phyloP scores from a whole-genome alignment of 2,329 filamentous ascomycete species.

The Drechslera avenae region DNA sequence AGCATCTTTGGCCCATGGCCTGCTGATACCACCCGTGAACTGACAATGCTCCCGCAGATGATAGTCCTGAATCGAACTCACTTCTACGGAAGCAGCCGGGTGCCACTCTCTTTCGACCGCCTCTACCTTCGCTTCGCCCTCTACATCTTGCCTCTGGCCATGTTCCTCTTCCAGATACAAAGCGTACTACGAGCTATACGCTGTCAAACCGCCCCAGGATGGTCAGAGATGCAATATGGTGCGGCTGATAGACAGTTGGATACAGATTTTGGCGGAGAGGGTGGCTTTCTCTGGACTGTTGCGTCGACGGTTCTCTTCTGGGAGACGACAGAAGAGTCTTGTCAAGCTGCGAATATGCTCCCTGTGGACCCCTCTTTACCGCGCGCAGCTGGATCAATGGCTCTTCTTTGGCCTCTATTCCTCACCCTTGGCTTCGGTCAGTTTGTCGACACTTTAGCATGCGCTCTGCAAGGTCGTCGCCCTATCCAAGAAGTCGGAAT shows the following conservation, averaged over 20 bases:
- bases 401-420: constrained; percentile 76
- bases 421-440: constrained; percentile 73
- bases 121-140: constrained; percentile 52
- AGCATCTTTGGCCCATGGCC: constrained; percentile 20
- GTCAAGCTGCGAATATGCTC: constrained; percentile 73
- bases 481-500: constrained; percentile 88
- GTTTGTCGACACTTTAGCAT: constrained; percentile 86
- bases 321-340: constrained; percentile 75
- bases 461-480: constrained; percentile 81
- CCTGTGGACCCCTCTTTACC: constrained; percentile 57
- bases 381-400: constrained; percentile 76
- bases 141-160: constrained; percentile 38
- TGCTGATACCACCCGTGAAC: not conserved
- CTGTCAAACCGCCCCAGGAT: constrained; percentile 74
- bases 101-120: constrained; percentile 78
- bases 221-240: constrained; percentile 55
- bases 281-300: constrained; percentile 71
- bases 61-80: constrained; percentile 88
- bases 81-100: constrained; percentile 88
- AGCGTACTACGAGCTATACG: constrained; percentile 81
- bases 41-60: constrained; percentile 57
- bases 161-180: constrained; percentile 64
- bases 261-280: constrained; percentile 61
- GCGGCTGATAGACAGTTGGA: constrained; percentile 49
- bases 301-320: constrained; percentile 75